These are phyloP conservation scores for Suillus lakei DNA, from an alignment of 768 basidiomycete genomes.

Conservation along the genomic window DNA sequence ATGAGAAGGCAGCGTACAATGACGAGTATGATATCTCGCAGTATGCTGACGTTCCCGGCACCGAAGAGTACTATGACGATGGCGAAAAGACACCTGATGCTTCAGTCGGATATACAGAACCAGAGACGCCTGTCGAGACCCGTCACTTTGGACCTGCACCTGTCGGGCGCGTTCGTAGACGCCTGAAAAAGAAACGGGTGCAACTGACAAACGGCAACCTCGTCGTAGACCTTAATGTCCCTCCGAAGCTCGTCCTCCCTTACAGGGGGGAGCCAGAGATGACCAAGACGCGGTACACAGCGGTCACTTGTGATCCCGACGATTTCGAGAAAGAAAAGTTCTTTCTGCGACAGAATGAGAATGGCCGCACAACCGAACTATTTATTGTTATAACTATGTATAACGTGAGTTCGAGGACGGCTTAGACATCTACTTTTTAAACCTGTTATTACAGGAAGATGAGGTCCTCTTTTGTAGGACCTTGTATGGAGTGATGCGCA, in stretches of 20 bases:
- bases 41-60: slow-evolving; percentile 29
- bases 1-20: slow-evolving; percentile 29
- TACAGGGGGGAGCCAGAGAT: slow-evolving; percentile 74
- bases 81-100: slow-evolving; percentile 31
- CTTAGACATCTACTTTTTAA: slow-evolving; percentile 6
- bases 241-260: slow-evolving; percentile 81
- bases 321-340: slow-evolving; percentile 86
- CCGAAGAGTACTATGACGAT: slow-evolving; percentile 22
- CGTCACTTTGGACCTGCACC: slow-evolving; percentile 91
- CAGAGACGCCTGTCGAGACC: slow-evolving; percentile 64
- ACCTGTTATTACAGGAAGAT: slow-evolving; percentile 60
- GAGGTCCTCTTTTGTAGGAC: slow-evolving; percentile 92
- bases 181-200: slow-evolving; percentile 82
- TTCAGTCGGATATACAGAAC: slow-evolving; percentile 39
- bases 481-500: slow-evolving; percentile 92
- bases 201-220: slow-evolving; percentile 88
- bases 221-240: slow-evolving; percentile 83
- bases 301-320: slow-evolving; percentile 93
- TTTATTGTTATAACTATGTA: slow-evolving; percentile 98
- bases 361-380: slow-evolving; percentile 81
- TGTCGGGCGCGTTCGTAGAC: slow-evolving; percentile 71
- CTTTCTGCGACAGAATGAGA: slow-evolving; percentile 83
- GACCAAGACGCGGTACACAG: slow-evolving; percentile 78
- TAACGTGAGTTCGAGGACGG: slow-evolving; percentile 66
- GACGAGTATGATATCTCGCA: slow-evolving; percentile 38